Evolutionary conservation across 768 basidiomycete species (phyloP).

Genomic region (Exsudoporus frostii): DNA sequence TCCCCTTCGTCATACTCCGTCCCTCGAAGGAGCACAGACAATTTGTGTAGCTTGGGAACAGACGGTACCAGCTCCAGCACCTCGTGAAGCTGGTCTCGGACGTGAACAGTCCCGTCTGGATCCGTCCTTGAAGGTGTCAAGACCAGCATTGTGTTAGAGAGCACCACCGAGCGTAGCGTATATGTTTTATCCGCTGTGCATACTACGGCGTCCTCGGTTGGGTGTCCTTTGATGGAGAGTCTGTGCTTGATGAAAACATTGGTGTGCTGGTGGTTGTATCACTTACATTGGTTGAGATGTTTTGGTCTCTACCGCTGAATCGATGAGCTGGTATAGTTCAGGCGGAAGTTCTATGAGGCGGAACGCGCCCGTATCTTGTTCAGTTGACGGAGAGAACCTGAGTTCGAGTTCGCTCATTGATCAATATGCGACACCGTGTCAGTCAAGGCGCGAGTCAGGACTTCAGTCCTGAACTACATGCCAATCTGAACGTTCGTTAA

Average conservation of each 20-base stretch:
- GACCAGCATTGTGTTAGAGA: conserved; percentile 86
- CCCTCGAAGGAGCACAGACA: conserved; percentile 59
- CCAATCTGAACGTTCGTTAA: neutral
- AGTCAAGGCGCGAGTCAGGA: neutral
- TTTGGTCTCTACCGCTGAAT: conserved; percentile 42
- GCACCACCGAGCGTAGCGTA: conserved; percentile 73
- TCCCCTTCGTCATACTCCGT: conserved; percentile 66
- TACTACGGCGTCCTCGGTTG: conserved; percentile 83
- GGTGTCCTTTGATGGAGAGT: conserved; percentile 75
- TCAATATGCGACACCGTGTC: neutral
- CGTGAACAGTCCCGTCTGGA: conserved; percentile 49
- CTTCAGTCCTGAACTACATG: too few species aligned
- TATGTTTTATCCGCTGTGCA: conserved; percentile 85
- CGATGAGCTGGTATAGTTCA: conserved; percentile 61
- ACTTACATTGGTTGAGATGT: conserved; percentile 30
- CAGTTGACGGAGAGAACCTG: conserved; percentile 48
- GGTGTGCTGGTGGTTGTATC: neutral
- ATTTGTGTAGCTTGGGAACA: conserved; percentile 74
- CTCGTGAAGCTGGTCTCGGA: conserved; percentile 79
- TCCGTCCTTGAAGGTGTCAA: conserved; percentile 47
- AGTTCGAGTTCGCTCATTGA: conserved; percentile 37
- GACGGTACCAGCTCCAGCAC: conserved; percentile 76
- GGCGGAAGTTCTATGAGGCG: conserved; percentile 73
- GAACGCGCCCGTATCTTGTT: conserved; percentile 50
- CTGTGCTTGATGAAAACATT: conserved; percentile 32